Base-by-base conservation (phyloP, 2,329 filamentous ascomycete genomes). In the Cryoendolithus antarcticus region DNA sequence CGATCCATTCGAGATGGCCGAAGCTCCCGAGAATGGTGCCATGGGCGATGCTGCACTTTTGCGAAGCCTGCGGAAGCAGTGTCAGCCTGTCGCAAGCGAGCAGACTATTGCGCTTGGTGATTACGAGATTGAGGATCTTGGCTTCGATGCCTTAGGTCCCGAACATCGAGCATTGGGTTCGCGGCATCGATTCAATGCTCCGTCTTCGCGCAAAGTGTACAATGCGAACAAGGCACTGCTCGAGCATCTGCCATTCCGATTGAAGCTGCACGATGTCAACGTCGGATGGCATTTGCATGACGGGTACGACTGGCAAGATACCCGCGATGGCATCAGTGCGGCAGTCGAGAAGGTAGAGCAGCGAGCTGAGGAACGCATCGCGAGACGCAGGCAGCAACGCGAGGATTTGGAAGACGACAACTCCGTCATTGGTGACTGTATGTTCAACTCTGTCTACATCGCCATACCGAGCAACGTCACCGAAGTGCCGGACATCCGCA, bases 391-490 rank as follows among this genome's bases (percentile, higher is more conserved):
- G 43, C 67, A 72, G 38, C 65, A 71, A 6, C 68, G 72, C 39
- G 59, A 64, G 28, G 58, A 67, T 54, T 57, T 74, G 60, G 82
- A 80, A 38, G 83, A 93, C 35, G 82, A 88, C 32, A 83, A 88
- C 59, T 84, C 78, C 9, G 83, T 82, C 4, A 93, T 96, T 60
- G 86, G 86, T 4, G 93, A 98, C 57, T 93, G 93, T 50, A 69
- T 98, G 10, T 98, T 98, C 71, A 96, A 98, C 58, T 98, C 91
- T 0, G 94, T 98, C 39, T 98, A 95, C 64, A 95, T 98, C 51
- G 86, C 84, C 9, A 83, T 98, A 11, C 83, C 89, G 0, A 74
- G 83, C 8, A 91, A 88, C 50, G 77, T 81, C 42, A 47, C 49
- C 13, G 89, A 96, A 50, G 86, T 86, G 4, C 75, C 75, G 38